Conservation (phyloP, 192 early-diverging fungal genomes). For the Rhizophlyctis rosea region DNA sequence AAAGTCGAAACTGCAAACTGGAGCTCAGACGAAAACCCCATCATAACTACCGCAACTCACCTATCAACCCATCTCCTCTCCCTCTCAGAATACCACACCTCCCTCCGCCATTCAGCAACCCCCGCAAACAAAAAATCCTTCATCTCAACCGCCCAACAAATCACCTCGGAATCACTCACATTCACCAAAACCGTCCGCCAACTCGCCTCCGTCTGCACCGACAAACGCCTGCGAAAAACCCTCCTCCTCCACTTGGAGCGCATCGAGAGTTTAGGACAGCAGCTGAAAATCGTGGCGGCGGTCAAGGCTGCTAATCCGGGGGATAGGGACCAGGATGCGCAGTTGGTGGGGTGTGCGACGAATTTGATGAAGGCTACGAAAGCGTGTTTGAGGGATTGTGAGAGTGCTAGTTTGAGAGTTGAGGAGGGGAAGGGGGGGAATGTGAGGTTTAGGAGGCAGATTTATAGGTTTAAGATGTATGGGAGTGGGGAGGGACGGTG, state of each 20-base stretch:
- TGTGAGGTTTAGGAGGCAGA: conserved; percentile 16
- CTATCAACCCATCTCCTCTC: conserved; percentile 36
- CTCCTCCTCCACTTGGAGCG: conserved; percentile 24
- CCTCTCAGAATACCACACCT: conserved; percentile 32
- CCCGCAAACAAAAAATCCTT: conserved; percentile 36
- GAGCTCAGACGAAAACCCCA: conserved; percentile 39
- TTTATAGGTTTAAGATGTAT: too few relatives aligned
- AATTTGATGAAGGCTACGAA: conserved; percentile 46
- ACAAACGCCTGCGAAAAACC: conserved; percentile 28
- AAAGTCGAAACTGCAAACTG: conserved; percentile 48
- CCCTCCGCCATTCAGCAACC: conserved; percentile 12
- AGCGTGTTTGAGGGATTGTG: conserved; percentile 36
- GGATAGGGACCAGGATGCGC: conserved; percentile 41
- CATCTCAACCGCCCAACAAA: conserved; percentile 39
- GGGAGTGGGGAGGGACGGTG: too few relatives aligned
- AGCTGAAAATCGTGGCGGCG: conserved; percentile 53
- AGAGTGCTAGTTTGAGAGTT: conserved; percentile 32
- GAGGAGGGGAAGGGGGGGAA: not conserved
- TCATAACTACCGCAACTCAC: conserved; percentile 32
- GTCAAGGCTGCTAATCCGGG: conserved; percentile 44
- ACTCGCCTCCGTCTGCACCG: conserved; percentile 38
- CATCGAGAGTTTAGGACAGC: conserved; percentile 47
- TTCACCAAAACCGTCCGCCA: conserved; percentile 24
- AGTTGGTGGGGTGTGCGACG: conserved; percentile 43
- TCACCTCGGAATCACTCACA: conserved; percentile 27